These are phyloP conservation scores for Vanrija sp. DNA, from an alignment of 1,284 basidiomycete species.

Conservation along the genomic window DNA sequence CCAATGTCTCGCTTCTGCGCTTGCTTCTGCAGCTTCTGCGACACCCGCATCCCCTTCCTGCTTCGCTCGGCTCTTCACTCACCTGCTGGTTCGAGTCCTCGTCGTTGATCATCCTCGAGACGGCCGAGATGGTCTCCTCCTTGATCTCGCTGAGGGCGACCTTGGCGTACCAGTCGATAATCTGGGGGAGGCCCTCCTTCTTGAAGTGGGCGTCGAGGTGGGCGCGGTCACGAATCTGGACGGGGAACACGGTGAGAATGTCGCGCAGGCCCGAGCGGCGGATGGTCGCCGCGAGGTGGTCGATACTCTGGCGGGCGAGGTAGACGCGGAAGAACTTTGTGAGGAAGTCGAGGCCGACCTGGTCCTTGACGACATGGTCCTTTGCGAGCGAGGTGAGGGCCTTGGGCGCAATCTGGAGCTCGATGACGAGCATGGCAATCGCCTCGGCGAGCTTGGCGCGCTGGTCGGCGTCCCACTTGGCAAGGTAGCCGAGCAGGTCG, in stretches of 20 bases:
- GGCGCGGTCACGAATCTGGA: constrained; percentile 68
- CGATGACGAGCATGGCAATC: constrained; percentile 73
- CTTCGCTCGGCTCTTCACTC: constrained; percentile 25
- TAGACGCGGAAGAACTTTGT: constrained; percentile 65
- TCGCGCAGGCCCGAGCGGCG: constrained; percentile 82
- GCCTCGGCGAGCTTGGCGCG: constrained; percentile 78
- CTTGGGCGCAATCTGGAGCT: constrained; percentile 69
- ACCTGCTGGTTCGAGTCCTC: constrained; percentile 63
- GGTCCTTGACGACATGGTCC: constrained; percentile 92
- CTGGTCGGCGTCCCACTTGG: constrained; percentile 70
- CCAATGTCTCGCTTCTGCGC: too few species aligned
- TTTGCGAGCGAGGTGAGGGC: constrained; percentile 80
- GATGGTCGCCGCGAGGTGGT: constrained; percentile 71
- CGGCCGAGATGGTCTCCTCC: constrained; percentile 60
- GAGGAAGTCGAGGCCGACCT: constrained; percentile 71
- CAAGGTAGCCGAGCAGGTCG: constrained; percentile 77
- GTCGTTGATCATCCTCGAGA: constrained; percentile 58
- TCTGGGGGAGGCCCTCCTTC: constrained; percentile 66
- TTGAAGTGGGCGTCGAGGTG: constrained; percentile 81
- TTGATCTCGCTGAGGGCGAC: constrained; percentile 71
- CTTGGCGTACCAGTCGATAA: constrained; percentile 89
- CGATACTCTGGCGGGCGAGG: constrained; percentile 74
- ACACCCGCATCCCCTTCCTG: background rate
- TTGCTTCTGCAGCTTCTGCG: too few species aligned
- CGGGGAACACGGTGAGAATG: constrained; percentile 79